phyloP scores from a whole-genome alignment of 306 rosid species.

The Citrullus colocynthis region DNA sequence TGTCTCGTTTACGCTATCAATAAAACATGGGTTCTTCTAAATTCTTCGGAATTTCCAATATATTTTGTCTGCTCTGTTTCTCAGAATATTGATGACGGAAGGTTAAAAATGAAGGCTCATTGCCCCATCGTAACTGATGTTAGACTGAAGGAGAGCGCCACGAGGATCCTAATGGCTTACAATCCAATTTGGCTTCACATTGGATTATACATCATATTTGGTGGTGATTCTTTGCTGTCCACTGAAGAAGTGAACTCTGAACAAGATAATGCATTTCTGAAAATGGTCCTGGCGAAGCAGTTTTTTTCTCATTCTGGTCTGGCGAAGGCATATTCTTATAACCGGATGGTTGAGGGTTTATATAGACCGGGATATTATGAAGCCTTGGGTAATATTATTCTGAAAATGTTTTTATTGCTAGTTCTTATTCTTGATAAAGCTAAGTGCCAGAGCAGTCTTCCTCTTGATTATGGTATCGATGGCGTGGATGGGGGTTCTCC shows the following conservation, averaged over 20 bases:
- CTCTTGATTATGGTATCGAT: slow-evolving; percentile 77
- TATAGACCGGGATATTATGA: slow-evolving; percentile 91
- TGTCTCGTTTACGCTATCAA: not conserved
- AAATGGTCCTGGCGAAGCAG: slow-evolving; percentile 66
- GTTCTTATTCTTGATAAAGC: slow-evolving; percentile 74
- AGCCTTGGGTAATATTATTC: slow-evolving; percentile 56
- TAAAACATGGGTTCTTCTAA: not conserved
- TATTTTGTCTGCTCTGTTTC: slow-evolving; percentile 5
- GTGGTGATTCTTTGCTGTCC: slow-evolving; percentile 73
- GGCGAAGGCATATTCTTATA: slow-evolving; percentile 64
- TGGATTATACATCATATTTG: slow-evolving; percentile 60
- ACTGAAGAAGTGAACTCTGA: slow-evolving; percentile 35
- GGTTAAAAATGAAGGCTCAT: slow-evolving; percentile 80
- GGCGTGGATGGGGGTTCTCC: slow-evolving; percentile 98
- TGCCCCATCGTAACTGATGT: slow-evolving; percentile 79
- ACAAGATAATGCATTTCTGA: slow-evolving; percentile 49
- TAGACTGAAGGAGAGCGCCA: slow-evolving; percentile 61
- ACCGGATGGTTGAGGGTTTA: slow-evolving; percentile 85
- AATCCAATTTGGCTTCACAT: slow-evolving; percentile 75
- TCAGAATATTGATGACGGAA: slow-evolving; percentile 72
- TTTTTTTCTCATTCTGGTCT: slow-evolving; percentile 54
- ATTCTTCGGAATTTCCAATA: not conserved
- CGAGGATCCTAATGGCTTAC: slow-evolving; percentile 49
- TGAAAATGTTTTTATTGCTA: slow-evolving; percentile 71
- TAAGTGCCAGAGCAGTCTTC: slow-evolving; percentile 68